Evolutionary conservation across 169 alveolate species (phyloP).

Genomic region (Plasmodium gaboni): DNA sequence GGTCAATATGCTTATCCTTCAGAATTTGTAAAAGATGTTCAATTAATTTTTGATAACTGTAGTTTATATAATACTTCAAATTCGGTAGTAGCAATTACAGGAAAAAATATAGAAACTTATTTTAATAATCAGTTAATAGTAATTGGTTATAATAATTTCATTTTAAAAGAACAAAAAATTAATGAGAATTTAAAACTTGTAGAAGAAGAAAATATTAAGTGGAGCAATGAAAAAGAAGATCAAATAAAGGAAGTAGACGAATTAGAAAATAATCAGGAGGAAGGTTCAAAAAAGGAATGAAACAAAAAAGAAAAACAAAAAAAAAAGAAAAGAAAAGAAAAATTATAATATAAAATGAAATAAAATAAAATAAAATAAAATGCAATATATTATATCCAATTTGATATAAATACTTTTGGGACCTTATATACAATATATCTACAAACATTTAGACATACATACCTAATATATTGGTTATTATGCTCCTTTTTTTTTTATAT

Average conservation of each 20-base stretch:
- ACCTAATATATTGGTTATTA: not conserved
- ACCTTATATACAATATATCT: too few relatives aligned
- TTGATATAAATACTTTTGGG: too few relatives aligned
- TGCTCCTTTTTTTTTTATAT: not conserved
- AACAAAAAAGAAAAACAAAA: not conserved
- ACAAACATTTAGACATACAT: too few relatives aligned
- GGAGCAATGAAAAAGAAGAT: slow-evolving; percentile 36
- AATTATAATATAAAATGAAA: not conserved
- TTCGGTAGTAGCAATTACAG: slow-evolving; percentile 89
- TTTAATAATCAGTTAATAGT: slow-evolving; percentile 84
- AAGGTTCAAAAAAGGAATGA: not conserved
- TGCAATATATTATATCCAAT: not conserved
- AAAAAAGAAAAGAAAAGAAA: not conserved
- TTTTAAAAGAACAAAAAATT: slow-evolving; percentile 77
- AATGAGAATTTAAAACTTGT: slow-evolving; percentile 81
- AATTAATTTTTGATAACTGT: slow-evolving; percentile 89
- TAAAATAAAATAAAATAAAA: not conserved
- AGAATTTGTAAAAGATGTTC: slow-evolving; percentile 89
- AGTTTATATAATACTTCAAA: slow-evolving; percentile 89
- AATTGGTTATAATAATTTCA: slow-evolving; percentile 78
- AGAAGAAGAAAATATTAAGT: slow-evolving; percentile 65
- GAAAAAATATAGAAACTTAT: slow-evolving; percentile 88
- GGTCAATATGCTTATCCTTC: slow-evolving; percentile 85
- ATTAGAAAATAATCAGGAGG: not conserved
- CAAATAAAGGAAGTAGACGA: not conserved